phyloP scores from a whole-genome alignment of 768 basidiomycete species.

The Boletus huronensis region DNA sequence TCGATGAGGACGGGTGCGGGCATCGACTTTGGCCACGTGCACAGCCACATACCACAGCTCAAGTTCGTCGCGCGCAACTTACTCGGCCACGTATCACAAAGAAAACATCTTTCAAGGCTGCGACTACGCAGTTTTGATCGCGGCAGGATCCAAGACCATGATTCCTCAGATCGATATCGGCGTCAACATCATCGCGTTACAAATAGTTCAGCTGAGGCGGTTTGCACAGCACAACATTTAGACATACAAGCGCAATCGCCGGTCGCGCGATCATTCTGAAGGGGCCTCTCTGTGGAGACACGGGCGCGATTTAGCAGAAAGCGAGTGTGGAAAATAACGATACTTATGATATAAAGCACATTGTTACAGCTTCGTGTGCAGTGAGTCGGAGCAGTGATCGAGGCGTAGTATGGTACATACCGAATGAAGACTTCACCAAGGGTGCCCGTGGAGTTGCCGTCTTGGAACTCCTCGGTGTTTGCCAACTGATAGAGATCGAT shows the following conservation, averaged over 20 bases:
- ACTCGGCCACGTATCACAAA: neutral
- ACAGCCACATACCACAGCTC: conserved; percentile 6
- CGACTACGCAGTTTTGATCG: neutral
- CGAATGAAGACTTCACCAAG: conserved; percentile 99
- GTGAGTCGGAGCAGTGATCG: conserved; percentile 6
- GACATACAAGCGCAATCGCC: neutral
- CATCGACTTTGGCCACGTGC: neutral
- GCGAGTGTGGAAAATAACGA: conserved; percentile 3
- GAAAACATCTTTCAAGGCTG: neutral
- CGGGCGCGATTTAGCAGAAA: conserved; percentile 21
- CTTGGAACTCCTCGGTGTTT: conserved; percentile 98
- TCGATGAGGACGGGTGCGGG: neutral
- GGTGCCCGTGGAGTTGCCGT: conserved; percentile 91
- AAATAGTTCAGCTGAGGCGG: neutral
- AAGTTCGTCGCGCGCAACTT: neutral
- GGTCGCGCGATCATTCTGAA: conserved; percentile 36
- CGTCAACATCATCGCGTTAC: conserved; percentile 4
- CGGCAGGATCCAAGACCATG: neutral
- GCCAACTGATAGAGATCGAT: conserved; percentile 59
- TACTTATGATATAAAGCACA: conserved; percentile 92
- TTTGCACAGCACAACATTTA: conserved; percentile 1
- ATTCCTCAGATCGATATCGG: conserved; percentile 5
- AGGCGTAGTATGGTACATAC: conserved; percentile 41
- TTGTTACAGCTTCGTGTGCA: conserved; percentile 75
- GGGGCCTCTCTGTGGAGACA: conserved; percentile 69